Base-by-base conservation (phyloP, 2,329 filamentous ascomycete genomes). In the Stagonosporopsis cucurbitacearum region DNA sequence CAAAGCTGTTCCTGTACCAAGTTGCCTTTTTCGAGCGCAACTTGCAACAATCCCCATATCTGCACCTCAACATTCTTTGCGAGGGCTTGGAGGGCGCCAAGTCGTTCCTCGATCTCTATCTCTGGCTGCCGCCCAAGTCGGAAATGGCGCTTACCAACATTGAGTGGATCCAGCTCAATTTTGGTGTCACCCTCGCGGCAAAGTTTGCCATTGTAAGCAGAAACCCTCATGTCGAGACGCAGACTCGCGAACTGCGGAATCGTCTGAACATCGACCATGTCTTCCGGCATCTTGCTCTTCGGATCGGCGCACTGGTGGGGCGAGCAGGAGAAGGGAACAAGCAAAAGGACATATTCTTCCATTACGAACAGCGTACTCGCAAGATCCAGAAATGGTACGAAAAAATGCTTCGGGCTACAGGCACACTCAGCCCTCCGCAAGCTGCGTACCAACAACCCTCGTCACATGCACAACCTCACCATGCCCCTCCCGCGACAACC, bases 151-250 rank as follows among this genome's bases (percentile, higher is more conserved):
- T 78, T 17, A 77, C 72, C 32, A 77, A 78, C 45, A 65, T 73
- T 1, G 69, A 77, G 54, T 78, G 77, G 75, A 65, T 79, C 2
- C 76, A 79, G 54, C 48, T 77, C 15, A 74, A 69, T 4, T 77
- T 78, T 51, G 69, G 65, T 25, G 58, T 70, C 8, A 73, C 68
- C 1, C 62, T 71, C 12, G 69, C 69, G 11, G 66, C 68, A 6
- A 71, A 72, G 35, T 69, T 73, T 20, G 60, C 66, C 20, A 67
- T 73, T 17, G 64, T 70, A n/a, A 63, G 65, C 46, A 65, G 60
- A 33, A 53, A 66, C 11, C 65, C 65, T 8, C 55, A 54, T 13
- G 64, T 71, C 2, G 67, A 70, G 36, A 43, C 36, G 1, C 64
- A 66, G 26, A 70, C 67, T n/a, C 58, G 67, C 19, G 66, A 67